Evolutionary conservation across 176 grass and related monocot genomes (phyloP).

Genomic region (Bolboschoenus planiculmis): DNA sequence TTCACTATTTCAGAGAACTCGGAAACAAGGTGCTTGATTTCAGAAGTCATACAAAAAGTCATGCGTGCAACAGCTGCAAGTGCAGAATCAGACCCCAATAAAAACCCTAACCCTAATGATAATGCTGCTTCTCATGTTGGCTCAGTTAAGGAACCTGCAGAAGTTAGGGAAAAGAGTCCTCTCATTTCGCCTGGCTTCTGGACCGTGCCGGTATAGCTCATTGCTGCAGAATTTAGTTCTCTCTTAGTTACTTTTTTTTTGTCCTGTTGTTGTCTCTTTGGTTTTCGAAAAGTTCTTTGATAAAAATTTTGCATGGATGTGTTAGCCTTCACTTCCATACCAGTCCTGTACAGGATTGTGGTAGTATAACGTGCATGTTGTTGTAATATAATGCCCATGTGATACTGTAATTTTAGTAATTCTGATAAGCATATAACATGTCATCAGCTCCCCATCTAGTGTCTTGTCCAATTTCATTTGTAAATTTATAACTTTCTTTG

Average conservation of each 20-base stretch:
- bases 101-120: not conserved
- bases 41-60: not conserved
- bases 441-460: not conserved
- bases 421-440: not conserved
- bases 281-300: not conserved
- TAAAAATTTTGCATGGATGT: not conserved
- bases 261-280: not conserved
- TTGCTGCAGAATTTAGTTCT: not conserved
- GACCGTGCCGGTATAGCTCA: too few species aligned
- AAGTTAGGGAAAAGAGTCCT: not conserved
- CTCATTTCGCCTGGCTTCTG: not conserved
- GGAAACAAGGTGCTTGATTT: conserved; percentile 2
- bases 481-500: not conserved
- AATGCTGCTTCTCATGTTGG: not conserved
- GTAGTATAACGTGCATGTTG: not conserved
- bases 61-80: not conserved
- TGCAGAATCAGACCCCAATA: not conserved
- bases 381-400: too few species aligned
- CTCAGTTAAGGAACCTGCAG: not conserved
- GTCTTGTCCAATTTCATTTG: not conserved
- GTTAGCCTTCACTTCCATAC: not conserved
- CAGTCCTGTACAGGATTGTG: not conserved
- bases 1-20: not conserved
- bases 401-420: not conserved
- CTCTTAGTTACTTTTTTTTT: not conserved